Percentiles rank a stretch among this genome's conserved stretches.
phyloP scores from a whole-genome alignment of 73 alveolate genomes.

The Paramecium octaurelia region DNA sequence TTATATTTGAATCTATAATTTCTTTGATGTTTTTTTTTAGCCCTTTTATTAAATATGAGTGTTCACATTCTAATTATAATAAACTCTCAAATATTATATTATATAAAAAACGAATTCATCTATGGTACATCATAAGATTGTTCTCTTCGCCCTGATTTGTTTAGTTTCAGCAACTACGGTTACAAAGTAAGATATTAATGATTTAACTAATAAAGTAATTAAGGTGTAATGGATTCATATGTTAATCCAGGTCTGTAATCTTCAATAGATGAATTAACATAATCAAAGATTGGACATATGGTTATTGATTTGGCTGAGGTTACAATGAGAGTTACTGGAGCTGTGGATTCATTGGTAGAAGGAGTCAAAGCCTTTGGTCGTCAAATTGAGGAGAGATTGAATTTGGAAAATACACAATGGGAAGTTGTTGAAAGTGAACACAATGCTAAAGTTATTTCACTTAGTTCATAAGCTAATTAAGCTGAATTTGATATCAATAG shows the following conservation, averaged over 20 bases:
- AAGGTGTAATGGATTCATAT: background rate
- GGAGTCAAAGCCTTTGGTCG: conserved; percentile 50
- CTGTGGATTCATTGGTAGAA: conserved; percentile 40
- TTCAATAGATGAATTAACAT: conserved; percentile 8
- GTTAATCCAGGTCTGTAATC: conserved; percentile 3
- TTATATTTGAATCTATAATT: background rate
- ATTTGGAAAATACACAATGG: conserved; percentile 22
- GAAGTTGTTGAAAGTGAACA: conserved; percentile 45
- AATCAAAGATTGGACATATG: conserved; percentile 41
- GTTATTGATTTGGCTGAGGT: conserved; percentile 42
- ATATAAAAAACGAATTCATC: background rate
- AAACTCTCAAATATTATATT: background rate
- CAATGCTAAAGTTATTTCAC: conserved; percentile 33
- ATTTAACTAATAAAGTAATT: background rate
- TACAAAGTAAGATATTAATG: background rate
- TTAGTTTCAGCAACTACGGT: conserved; percentile 17
- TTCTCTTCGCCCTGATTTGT: background rate
- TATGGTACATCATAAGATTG: background rate
- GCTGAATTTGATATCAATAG: conserved; percentile 54
- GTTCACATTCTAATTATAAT: background rate
- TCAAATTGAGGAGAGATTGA: conserved; percentile 33
- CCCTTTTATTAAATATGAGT: background rate
- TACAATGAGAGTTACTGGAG: conserved; percentile 44
- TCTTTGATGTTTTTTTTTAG: background rate
- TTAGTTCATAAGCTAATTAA: background rate